Evolutionary conservation across 441 rosid species (phyloP).

Genomic region (Pelargonium citronellum): DNA sequence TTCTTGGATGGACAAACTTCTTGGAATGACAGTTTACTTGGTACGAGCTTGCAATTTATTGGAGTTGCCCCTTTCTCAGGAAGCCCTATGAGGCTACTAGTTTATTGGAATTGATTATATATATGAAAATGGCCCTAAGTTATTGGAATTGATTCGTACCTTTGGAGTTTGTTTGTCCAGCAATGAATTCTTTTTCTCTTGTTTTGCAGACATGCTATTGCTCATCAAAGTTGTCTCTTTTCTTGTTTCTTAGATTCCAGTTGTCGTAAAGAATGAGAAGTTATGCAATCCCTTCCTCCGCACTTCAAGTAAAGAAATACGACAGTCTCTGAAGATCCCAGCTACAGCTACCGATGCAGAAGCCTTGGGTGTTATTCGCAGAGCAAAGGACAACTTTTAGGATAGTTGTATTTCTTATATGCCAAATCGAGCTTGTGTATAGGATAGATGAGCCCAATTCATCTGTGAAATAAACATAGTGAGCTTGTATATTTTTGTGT

Average conservation of each 20-base stretch:
- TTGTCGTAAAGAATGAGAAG: slow-evolving; percentile 71
- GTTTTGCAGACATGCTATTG: background rate
- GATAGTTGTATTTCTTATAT: background rate
- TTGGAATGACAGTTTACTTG: too few relatives aligned
- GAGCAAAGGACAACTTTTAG: slow-evolving; percentile 73
- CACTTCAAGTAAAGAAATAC: slow-evolving; percentile 58
- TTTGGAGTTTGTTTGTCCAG: too few relatives aligned
- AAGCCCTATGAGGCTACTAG: too few relatives aligned
- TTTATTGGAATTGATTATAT: too few relatives aligned
- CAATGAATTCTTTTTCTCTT: background rate
- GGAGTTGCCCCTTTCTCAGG: too few relatives aligned
- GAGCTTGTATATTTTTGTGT: too few relatives aligned
- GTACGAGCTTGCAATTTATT: too few relatives aligned
- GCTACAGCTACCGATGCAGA: slow-evolving; percentile 55
- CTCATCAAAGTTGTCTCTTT: background rate
- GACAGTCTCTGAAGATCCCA: slow-evolving; percentile 50
- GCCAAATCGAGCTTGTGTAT: too few relatives aligned
- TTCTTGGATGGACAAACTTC: too few relatives aligned
- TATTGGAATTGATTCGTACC: background rate
- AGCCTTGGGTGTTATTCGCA: slow-evolving; percentile 54
- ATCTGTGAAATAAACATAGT: too few relatives aligned
- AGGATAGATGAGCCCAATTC: too few relatives aligned
- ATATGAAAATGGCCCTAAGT: background rate
- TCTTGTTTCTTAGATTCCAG: slow-evolving; percentile 54
- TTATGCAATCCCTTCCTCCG: slow-evolving; percentile 93